Conservation (phyloP, 1,139 yeast genomes). For the Yamadazyma songkhlaensis region DNA sequence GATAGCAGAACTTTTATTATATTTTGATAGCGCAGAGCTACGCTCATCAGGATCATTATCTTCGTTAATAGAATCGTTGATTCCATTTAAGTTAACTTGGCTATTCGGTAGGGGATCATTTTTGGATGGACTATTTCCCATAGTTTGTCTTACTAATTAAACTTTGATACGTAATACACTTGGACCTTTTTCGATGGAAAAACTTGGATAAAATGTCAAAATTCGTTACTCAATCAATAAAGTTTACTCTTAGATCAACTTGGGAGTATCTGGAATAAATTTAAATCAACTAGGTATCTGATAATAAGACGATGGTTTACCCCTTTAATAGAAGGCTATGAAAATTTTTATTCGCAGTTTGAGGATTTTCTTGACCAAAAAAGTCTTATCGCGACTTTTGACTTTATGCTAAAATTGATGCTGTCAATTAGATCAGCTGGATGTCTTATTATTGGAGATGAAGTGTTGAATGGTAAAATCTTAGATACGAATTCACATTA, state of each 20-base stretch:
- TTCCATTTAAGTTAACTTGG: slow-evolving; percentile 15
- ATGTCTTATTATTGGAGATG: slow-evolving; percentile 77
- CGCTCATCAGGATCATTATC: slow-evolving; percentile 45
- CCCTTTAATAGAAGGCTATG: slow-evolving; percentile 3
- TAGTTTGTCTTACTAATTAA: slow-evolving; percentile 12
- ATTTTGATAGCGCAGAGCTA: slow-evolving; percentile 40
- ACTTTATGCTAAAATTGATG: slow-evolving; percentile 1
- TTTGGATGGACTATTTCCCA: slow-evolving; percentile 65
- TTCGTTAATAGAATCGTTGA: slow-evolving; percentile 16
- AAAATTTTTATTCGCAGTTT: background rate
- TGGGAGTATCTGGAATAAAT: background rate
- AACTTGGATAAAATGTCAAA: background rate
- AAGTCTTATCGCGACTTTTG: background rate
- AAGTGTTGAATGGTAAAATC: slow-evolving; percentile 84
- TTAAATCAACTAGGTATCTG: background rate
- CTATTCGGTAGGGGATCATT: slow-evolving; percentile 50
- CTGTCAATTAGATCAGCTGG: slow-evolving; percentile 29
- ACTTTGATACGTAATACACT: background rate
- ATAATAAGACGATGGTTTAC: background rate
- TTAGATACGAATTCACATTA: slow-evolving; percentile 71
- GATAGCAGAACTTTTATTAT: slow-evolving; percentile 17
- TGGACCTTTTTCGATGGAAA: background rate
- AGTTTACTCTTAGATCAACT: too few species aligned
- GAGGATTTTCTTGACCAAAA: background rate
- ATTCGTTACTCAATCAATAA: background rate